Evolutionary conservation across 371 early-diverging fungal genomes (phyloP).

Genomic region (Rhizopus delemar): DNA sequence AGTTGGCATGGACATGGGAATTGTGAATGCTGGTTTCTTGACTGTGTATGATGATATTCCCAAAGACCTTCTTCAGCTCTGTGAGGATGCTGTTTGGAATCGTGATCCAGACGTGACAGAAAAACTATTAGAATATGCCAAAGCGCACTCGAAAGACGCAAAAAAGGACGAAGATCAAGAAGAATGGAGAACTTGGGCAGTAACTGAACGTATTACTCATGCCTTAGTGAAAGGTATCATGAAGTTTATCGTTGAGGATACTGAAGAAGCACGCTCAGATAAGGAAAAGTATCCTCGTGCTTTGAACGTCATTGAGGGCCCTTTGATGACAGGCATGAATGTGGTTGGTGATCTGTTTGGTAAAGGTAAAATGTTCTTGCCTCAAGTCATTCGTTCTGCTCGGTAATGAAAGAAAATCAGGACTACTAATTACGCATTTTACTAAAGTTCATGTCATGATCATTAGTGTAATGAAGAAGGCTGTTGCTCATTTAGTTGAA

Average conservation of each 20-base stretch:
- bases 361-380: conserved; percentile 93
- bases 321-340: conserved; percentile 92
- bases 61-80: conserved; percentile 84
- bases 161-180: conserved; percentile 77
- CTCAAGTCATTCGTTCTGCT: conserved; percentile 95
- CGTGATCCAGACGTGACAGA: conserved; percentile 89
- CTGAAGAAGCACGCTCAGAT: conserved; percentile 84
- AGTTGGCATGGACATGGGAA: conserved; percentile 96
- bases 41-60: conserved; percentile 94
- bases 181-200: conserved; percentile 81
- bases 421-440: not conserved
- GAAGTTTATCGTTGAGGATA: conserved; percentile 89
- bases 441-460: not conserved
- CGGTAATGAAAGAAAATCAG: conserved; percentile 36
- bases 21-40: conserved; percentile 93
- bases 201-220: conserved; percentile 75
- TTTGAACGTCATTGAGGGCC: conserved; percentile 92
- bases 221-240: conserved; percentile 91
- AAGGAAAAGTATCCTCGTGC: conserved; percentile 76
- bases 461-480: conserved; percentile 82
- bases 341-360: conserved; percentile 93
- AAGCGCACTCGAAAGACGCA: conserved; percentile 75
- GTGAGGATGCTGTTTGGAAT: conserved; percentile 92
- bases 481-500: conserved; percentile 91
- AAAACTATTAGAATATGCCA: conserved; percentile 85